Base-by-base conservation (phyloP, 2,329 filamentous ascomycete species). In the Calonectria pseudoreteaudii region DNA sequence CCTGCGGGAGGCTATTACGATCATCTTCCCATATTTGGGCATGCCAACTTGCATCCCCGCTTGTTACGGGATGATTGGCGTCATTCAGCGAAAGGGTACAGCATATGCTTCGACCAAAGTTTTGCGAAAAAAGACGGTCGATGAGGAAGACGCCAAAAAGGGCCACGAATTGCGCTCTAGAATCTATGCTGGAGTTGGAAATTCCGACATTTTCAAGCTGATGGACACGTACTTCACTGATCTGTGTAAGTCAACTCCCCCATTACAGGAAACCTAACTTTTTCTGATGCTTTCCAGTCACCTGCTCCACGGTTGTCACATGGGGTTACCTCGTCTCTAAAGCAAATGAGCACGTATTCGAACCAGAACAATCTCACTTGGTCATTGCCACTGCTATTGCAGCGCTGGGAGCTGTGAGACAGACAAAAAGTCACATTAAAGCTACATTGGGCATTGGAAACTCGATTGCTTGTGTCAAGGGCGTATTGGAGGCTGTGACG, bases 21-120 rank as follows among this genome's bases (percentile, higher is more conserved):
- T 76, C 5, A 49, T 76, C 0, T 75, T 75, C 8, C 75, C 73
- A 44, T 76, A 76, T 20, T 5, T 76, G 0, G 75, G 75, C 28
- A 74, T 76, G 73, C 75, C 75, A n/a, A 76, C 73, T 1, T 75
- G 73, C 2, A 75, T 76, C 49, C 75, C 75, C 8, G 75, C 75
- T n/a, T 76, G 75, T 30, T 76, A 76, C 34, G 73, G 75, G 36
- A 76, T 76, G 75, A 72, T 76, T 76, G 75, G 75, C 28, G 75
- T 76, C 6, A 71, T 76, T 36, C 58, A 76, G 38, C 68, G 75
- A 2, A 76, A 76, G 60, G 75, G 75, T 8, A 7, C 58, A 4
- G 30, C 49, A 9, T 75, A 75, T 66, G 75, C 75, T 28, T 75
- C 70, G 10, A 75, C 70, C n/a, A 69, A 30, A 36, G 66, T 74